phyloP scores from a whole-genome alignment of 2,329 filamentous ascomycete genomes.

The Pseudodiploospora longispora region DNA sequence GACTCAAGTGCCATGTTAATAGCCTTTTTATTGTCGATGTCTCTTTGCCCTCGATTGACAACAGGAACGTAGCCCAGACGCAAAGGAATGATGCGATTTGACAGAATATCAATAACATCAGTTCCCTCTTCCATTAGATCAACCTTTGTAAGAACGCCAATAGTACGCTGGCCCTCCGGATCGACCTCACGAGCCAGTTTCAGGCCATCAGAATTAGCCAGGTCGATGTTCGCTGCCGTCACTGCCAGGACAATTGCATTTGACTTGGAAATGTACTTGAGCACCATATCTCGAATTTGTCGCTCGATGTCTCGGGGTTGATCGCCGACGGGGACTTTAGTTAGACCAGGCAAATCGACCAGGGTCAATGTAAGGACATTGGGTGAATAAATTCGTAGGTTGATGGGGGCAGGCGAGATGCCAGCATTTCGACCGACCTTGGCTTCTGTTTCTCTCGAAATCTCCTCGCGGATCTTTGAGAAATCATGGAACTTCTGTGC shows the following conservation, averaged over 20 bases:
- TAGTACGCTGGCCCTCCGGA: slow-evolving; percentile 93
- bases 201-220: slow-evolving; percentile 96
- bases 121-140: slow-evolving; percentile 99
- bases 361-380: slow-evolving; percentile 95
- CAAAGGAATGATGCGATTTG: slow-evolving; percentile 91
- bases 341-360: slow-evolving; percentile 92
- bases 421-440: slow-evolving; percentile 95
- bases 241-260: slow-evolving; percentile 98
- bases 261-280: slow-evolving; percentile 97
- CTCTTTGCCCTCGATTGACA: slow-evolving; percentile 93
- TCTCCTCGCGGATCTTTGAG: slow-evolving; percentile 96
- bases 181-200: slow-evolving; percentile 96
- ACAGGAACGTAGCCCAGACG: slow-evolving; percentile 94
- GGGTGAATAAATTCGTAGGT: slow-evolving; percentile 95
- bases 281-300: slow-evolving; percentile 95
- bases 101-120: slow-evolving; percentile 96
- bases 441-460: slow-evolving; percentile 88
- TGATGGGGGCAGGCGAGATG: slow-evolving; percentile 95
- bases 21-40: slow-evolving; percentile 96
- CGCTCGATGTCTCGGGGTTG: slow-evolving; percentile 94
- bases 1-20: slow-evolving; percentile 86
- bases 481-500: slow-evolving; percentile 98
- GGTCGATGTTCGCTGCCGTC: slow-evolving; percentile 91
- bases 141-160: slow-evolving; percentile 97
- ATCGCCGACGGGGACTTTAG: slow-evolving; percentile 93